A percentile compares a stretch with the other conserved stretches of the same genome.
phyloP scores from a whole-genome alignment of 768 basidiomycete species.

The Chalciporus sphaerocephalus region DNA sequence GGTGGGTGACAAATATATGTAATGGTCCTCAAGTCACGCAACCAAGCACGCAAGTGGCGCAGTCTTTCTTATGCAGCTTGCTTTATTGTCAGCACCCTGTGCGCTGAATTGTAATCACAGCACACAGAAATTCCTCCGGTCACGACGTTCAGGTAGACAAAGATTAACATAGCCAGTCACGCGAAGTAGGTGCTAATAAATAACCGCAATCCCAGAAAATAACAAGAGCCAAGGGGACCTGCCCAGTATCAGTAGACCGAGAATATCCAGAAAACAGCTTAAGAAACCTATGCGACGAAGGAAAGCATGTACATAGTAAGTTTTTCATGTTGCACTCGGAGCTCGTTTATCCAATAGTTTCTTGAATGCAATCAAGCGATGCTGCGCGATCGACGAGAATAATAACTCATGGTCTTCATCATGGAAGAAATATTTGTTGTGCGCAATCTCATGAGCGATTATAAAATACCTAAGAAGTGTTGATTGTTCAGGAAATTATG shows the following conservation, averaged over 20 bases:
- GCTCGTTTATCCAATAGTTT: neutral
- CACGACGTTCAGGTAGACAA: no score
- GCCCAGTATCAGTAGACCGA: no score
- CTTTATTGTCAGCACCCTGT: no score
- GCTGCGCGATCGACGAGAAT: constrained; percentile 9
- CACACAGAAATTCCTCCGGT: no score
- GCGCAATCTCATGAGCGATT: constrained; percentile 28
- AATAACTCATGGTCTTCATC: constrained; percentile 26
- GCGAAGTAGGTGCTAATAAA: no score
- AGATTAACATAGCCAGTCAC: no score
- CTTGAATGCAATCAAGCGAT: neutral
- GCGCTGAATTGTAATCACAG: no score
- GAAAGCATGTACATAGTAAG: no score
- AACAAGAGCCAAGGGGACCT: no score
- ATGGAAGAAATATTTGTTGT: constrained; percentile 20
- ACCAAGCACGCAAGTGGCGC: no score
- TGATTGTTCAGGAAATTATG: neutral
- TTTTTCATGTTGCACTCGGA: neutral
- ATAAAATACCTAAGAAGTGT: constrained; percentile 25
- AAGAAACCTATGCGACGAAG: neutral
- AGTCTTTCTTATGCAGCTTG: no score
- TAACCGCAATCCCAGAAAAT: no score
- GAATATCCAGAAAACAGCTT: neutral
- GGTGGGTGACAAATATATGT: neutral
- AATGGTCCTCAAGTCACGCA: neutral